These are phyloP conservation scores for Vigna mungo DNA, from an alignment of 306 rosid genomes.

Conservation along the genomic window DNA sequence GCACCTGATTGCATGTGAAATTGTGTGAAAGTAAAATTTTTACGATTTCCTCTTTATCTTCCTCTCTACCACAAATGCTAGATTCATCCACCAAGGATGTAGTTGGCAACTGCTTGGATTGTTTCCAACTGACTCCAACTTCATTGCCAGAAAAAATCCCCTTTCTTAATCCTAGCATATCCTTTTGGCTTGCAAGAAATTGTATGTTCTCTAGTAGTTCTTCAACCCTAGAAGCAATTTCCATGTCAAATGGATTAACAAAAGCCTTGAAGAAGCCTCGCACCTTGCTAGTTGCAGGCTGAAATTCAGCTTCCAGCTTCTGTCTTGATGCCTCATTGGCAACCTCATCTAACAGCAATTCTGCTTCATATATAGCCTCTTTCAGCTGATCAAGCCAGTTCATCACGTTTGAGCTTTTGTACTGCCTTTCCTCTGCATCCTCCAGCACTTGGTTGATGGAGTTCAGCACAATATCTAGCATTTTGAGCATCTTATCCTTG, in stretches of 20 bases:
- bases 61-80: slow-evolving; percentile 16
- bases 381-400: slow-evolving; percentile 45
- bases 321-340: neutral
- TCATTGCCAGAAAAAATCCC: slow-evolving; percentile 15
- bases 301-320: slow-evolving; percentile 24
- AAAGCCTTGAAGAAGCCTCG: neutral
- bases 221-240: slow-evolving; percentile 10
- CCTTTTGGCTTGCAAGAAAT: slow-evolving; percentile 39
- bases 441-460: slow-evolving; percentile 38
- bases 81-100: slow-evolving; percentile 38
- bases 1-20: neutral
- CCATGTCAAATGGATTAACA: slow-evolving; percentile 30
- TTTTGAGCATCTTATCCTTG: neutral
- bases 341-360: slow-evolving; percentile 50
- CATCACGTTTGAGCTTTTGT: slow-evolving; percentile 24
- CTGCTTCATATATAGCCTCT: slow-evolving; percentile 23
- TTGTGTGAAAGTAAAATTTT: neutral
- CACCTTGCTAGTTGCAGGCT: slow-evolving; percentile 25
- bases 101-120: slow-evolving; percentile 18
- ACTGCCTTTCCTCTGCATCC: slow-evolving; percentile 54
- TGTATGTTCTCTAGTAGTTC: slow-evolving; percentile 36
- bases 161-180: slow-evolving; percentile 37
- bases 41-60: neutral
- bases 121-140: slow-evolving; percentile 32
- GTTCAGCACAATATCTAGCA: slow-evolving; percentile 11